Evolutionary conservation across 345 rosid genomes (phyloP).

Genomic region (Crucihimalaya himalaica): DNA sequence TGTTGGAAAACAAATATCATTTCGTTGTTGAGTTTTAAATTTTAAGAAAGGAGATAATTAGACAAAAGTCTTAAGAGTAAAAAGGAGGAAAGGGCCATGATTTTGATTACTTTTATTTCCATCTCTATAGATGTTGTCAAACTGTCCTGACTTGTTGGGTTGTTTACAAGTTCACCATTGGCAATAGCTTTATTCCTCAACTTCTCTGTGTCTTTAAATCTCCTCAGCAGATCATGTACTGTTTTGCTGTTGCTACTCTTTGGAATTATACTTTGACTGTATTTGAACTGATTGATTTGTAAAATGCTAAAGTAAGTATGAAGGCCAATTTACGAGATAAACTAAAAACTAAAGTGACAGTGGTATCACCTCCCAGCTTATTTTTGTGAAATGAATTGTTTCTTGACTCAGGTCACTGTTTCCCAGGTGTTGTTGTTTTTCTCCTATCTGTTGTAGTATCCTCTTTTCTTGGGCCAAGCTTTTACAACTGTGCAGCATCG

Average conservation of each 20-base stretch:
- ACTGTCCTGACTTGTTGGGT: neutral
- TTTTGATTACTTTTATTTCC: constrained; percentile 12
- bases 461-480: constrained; percentile 9
- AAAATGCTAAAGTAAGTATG: neutral
- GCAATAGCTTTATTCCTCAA: constrained; percentile 2
- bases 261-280: constrained; percentile 9
- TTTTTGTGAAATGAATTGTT: neutral
- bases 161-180: neutral
- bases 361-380: neutral
- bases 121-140: neutral
- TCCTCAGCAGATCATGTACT: constrained; percentile 27
- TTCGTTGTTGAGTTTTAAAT: neutral
- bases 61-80: neutral
- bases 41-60: neutral
- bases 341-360: neutral
- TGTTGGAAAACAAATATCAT: neutral
- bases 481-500: neutral
- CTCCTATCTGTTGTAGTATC: constrained; percentile 13
- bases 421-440: neutral
- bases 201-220: constrained; percentile 11
- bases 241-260: constrained; percentile 5
- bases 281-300: constrained; percentile 12
- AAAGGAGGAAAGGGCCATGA: neutral
- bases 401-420: neutral
- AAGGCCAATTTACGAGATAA: no score